Percentiles rank a stretch among this genome's conserved stretches.
These are phyloP conservation scores for Massariosphaeria phaeospora DNA, from an alignment of 495 filamentous ascomycete species.

Conservation along the genomic window DNA sequence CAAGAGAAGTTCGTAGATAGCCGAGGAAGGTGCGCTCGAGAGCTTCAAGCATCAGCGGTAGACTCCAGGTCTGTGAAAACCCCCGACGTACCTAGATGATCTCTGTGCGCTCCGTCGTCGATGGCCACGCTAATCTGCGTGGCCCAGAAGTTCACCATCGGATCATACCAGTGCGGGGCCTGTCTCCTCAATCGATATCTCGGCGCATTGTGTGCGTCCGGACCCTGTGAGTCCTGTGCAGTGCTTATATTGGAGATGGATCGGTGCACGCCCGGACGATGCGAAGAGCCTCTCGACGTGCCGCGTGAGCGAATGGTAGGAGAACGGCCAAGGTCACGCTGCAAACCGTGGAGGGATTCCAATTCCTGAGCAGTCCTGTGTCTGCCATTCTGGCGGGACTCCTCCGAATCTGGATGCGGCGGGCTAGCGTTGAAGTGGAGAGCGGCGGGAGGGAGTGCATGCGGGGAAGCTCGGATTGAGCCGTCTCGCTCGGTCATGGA, in stretches of 20 bases:
- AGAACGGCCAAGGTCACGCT: neutral
- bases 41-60: constrained; percentile 46
- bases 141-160: constrained; percentile 43
- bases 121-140: constrained; percentile 46
- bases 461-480: constrained; percentile 4
- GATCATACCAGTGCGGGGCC: constrained; percentile 34
- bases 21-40: constrained; percentile 74
- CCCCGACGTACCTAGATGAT: constrained; percentile 51
- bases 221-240: constrained; percentile 12
- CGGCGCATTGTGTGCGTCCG: constrained; percentile 9
- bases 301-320: constrained; percentile 10
- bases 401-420: constrained; percentile 28
- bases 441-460: constrained; percentile 14
- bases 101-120: constrained; percentile 43
- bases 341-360: constrained; percentile 6
- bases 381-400: constrained; percentile 10
- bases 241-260: constrained; percentile 13
- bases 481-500: constrained; percentile 7
- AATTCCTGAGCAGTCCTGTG: constrained; percentile 24
- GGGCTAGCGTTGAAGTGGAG: neutral
- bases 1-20: constrained; percentile 68
- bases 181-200: constrained; percentile 26
- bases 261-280: neutral
- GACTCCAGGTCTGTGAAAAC: neutral
- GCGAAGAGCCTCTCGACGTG: neutral